Conservation (phyloP, 2,329 filamentous ascomycete genomes). For the Alternaria panax region DNA sequence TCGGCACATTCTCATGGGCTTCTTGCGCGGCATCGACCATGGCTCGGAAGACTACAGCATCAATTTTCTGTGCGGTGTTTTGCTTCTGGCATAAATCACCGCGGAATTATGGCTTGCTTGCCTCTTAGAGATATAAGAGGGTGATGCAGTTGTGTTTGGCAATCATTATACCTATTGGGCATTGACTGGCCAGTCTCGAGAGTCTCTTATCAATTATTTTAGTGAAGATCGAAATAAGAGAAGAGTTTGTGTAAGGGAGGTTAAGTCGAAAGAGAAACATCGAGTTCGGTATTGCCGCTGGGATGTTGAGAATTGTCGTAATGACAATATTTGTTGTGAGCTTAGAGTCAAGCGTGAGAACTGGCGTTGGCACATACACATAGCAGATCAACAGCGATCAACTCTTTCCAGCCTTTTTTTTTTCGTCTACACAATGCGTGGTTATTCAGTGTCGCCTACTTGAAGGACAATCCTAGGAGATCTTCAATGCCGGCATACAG, state of each 20-base stretch:
- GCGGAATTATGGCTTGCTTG: background rate
- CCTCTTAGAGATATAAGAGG: background rate
- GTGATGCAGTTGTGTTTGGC: background rate
- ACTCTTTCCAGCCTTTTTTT: background rate
- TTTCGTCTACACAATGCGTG: background rate
- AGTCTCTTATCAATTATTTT: background rate
- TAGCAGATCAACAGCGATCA: background rate
- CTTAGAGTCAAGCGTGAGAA: background rate
- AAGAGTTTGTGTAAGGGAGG: no score
- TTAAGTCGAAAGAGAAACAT: background rate
- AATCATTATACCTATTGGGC: background rate
- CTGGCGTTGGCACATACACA: rapidly evolving
- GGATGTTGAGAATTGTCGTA: background rate
- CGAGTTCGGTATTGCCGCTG: background rate
- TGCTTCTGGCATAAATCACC: background rate
- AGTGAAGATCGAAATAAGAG: background rate
- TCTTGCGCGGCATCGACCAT: background rate
- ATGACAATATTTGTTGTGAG: background rate
- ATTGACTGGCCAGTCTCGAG: background rate
- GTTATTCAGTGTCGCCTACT: background rate
- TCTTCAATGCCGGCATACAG: constrained; percentile 15
- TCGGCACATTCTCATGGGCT: background rate
- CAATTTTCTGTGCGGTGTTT: background rate
- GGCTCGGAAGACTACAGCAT: background rate
- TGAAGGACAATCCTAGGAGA: constrained; percentile 10